Conservation (phyloP, 2,329 filamentous ascomycete species). For the Dactylellina haptotyla region DNA sequence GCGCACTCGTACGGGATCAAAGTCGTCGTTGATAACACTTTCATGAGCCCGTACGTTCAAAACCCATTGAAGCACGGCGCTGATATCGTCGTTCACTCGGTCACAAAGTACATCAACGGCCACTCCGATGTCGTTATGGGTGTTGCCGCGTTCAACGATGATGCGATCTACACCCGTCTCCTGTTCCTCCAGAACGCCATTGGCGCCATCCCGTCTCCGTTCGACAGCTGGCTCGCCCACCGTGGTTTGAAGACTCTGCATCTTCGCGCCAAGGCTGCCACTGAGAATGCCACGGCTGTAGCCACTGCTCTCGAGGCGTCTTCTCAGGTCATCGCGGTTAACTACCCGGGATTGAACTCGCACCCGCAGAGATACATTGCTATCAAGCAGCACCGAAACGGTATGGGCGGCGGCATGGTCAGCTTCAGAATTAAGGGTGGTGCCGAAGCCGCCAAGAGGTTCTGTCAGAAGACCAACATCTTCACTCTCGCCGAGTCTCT, state of each 20-base stretch:
- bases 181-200: constrained; percentile 97
- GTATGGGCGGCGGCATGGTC: constrained; percentile 96
- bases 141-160: constrained; percentile 91
- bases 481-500: constrained; percentile 94
- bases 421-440: constrained; percentile 94
- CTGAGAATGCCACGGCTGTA: constrained; percentile 80
- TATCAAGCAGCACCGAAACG: constrained; percentile 88
- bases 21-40: constrained; percentile 99
- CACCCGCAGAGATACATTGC: constrained; percentile 89
- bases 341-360: constrained; percentile 90
- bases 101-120: constrained; percentile 99
- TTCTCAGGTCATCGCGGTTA: constrained; percentile 84
- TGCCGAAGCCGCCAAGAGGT: constrained; percentile 83
- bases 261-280: constrained; percentile 86
- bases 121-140: constrained; percentile 98
- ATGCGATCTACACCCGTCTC: constrained; percentile 78
- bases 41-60: constrained; percentile 94
- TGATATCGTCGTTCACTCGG: constrained; percentile 94
- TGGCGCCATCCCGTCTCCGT: constrained; percentile 90
- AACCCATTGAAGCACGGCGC: constrained; percentile 95
- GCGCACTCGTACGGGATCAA: constrained; percentile 89
- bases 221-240: constrained; percentile 98
- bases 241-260: constrained; percentile 96
- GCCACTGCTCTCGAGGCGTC: constrained; percentile 81
- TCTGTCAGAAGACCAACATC: constrained; percentile 88